Base-by-base conservation (phyloP, 495 filamentous ascomycete genomes). In the Lophium mytilinum region DNA sequence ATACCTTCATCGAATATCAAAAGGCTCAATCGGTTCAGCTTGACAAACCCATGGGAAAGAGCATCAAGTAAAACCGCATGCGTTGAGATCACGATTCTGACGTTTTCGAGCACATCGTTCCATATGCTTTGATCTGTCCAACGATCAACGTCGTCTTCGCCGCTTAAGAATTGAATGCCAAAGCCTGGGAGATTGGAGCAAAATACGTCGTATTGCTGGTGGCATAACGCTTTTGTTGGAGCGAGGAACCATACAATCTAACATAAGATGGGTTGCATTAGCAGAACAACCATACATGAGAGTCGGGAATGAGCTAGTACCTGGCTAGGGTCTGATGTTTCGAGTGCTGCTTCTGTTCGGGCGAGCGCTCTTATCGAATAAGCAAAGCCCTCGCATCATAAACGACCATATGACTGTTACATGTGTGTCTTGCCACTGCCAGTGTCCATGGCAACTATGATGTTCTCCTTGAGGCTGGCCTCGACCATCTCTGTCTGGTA, bases 401-500 rank as follows among this genome's bases (percentile, higher is more conserved):
- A 37, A 33, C 6, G 24, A 3, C 24, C 24, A 30, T 30, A 30
- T 30, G 24, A 30, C 6, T 17, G 47, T 56, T 83, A 91, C 90
- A 96, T 83, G 55, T 88, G 85, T 2, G 92, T 96, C 71, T 97
- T 97, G 9, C 92, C 92, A 67, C 82, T 89, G 1, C 91, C 91
- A 0, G 91, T 95, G 64, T 93, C 90, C 90, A 96, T 95, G 12
- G 83, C 83, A 52, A 96, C 86, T 60, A 97, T 92, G 55, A 89
- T 84, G 68, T 95, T 95, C 53, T 78, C 70, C 52, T 78, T 78
- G 64, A 93, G 69, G 66, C 89, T 93, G 62, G 85, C 83, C 58
- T 90, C 82, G 17, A 94, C 77, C 91, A 97, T 96, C 74, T 97
- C 92, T 37, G 82, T 66, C 72, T 97, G 92, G 65, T 96, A 97